A percentile compares a stretch with the other conserved stretches of the same genome.
Evolutionary conservation across 1,284 basidiomycete genomes (phyloP).

Genomic region (Peniophora sp.): DNA sequence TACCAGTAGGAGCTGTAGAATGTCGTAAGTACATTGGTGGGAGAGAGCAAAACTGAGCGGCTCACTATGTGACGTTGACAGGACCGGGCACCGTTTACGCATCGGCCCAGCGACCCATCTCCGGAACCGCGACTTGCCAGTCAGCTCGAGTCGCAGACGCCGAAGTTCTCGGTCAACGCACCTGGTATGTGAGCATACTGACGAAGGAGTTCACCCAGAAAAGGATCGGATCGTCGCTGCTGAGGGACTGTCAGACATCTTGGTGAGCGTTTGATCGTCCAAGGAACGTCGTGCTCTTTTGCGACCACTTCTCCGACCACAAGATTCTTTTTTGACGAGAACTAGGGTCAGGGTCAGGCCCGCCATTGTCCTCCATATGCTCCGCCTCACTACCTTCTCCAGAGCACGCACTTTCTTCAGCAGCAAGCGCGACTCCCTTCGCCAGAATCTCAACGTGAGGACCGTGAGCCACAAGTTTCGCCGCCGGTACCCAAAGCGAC

Average conservation of each 20-base stretch:
- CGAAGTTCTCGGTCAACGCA: too few relatives aligned
- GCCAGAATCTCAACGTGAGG: conserved; percentile 33
- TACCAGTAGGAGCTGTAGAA: conserved; percentile 26
- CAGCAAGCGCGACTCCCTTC: conserved; percentile 11
- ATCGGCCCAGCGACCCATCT: conserved; percentile 35
- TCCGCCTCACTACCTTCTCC: conserved; percentile 25
- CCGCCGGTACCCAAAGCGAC: conserved; percentile 55
- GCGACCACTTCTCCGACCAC: conserved; percentile 54
- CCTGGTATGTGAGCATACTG: too few relatives aligned
- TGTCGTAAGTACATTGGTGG: neutral
- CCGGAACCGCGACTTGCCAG: conserved; percentile 29
- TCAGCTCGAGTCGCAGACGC: conserved; percentile 7
- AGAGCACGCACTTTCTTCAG: conserved; percentile 45
- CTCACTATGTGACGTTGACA: conserved; percentile 21
- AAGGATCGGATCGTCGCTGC: conserved; percentile 13
- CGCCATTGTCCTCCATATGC: conserved; percentile 25
- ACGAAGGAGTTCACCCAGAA: conserved; percentile 7
- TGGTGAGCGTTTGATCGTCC: conserved; percentile 11
- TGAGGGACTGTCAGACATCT: conserved; percentile 25
- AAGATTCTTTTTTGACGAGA: conserved; percentile 34
- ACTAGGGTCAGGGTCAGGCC: conserved; percentile 26
- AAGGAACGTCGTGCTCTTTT: conserved; percentile 46
- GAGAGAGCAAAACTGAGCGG: neutral
- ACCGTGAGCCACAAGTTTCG: conserved; percentile 54
- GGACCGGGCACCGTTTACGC: conserved; percentile 26